Percentiles rank a stretch among this genome's conserved stretches.
Evolutionary conservation across 805 yeast species (phyloP).

Genomic region (Candida golubevii): DNA sequence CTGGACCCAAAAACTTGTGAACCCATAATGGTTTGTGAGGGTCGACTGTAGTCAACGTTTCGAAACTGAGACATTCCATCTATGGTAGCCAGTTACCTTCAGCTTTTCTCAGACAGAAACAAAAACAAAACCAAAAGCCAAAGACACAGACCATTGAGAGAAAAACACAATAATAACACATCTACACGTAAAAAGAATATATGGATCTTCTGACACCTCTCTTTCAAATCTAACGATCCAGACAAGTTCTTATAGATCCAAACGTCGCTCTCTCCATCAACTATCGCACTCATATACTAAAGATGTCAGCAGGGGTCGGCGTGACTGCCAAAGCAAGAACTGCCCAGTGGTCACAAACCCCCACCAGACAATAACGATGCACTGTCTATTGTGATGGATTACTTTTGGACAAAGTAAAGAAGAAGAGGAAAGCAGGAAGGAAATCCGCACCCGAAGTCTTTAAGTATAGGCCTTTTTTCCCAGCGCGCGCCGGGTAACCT

Average conservation of each 20-base stretch:
- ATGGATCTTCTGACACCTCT: slow-evolving; percentile 50
- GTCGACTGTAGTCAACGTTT: too few species aligned
- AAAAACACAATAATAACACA: too few species aligned
- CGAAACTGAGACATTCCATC: too few species aligned
- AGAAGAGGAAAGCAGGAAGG: slow-evolving; percentile 4
- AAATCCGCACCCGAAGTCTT: background rate
- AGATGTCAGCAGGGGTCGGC: slow-evolving; percentile 20
- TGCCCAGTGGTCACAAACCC: slow-evolving; percentile 20
- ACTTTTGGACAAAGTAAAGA: slow-evolving; percentile 61
- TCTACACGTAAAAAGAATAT: slow-evolving; percentile 19
- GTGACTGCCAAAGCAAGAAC: slow-evolving; percentile 26
- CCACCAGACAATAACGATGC: slow-evolving; percentile 36
- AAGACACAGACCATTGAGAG: too few species aligned
- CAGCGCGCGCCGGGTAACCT: slow-evolving; percentile 16
- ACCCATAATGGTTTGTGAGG: too few species aligned
- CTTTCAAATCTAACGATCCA: slow-evolving; percentile 42
- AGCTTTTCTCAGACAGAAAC: too few species aligned
- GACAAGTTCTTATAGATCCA: slow-evolving; percentile 46
- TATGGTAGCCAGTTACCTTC: too few species aligned
- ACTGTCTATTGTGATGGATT: slow-evolving; percentile 69
- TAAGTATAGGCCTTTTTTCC: slow-evolving; percentile 5
- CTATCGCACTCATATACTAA: slow-evolving; percentile 37
- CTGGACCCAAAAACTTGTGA: too few species aligned
- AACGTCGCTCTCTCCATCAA: slow-evolving; percentile 41
- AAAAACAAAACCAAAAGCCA: too few species aligned